Evolutionary conservation across 2,329 filamentous ascomycete genomes (phyloP), one percentile per base, ranked within the genome.

Genomic region (Stemphylium vesicarium): DNA sequence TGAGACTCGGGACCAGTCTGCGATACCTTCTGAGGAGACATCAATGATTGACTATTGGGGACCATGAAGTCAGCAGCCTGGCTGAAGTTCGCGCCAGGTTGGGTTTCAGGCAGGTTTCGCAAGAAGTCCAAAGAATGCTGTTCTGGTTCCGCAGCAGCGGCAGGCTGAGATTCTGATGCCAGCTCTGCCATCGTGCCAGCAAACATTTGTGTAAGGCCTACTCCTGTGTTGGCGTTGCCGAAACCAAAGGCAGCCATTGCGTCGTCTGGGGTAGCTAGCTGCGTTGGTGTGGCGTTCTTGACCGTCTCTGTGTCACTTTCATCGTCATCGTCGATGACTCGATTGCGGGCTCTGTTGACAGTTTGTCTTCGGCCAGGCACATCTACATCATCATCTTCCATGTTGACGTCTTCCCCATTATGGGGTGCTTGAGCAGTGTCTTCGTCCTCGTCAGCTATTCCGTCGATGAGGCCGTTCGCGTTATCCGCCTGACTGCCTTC

Each of bases 151-250:
- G 58, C 31, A 26, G 49, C 57, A 39, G 62, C 52, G 38, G 62
- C 50, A 43, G 64, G 71, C 13, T 75, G 72, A 80, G 66, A 61
- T 7, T 67, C 74, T 2, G 73, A 71, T 43, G 82, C 77, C 55
- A 81, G 79, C 33, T 85, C 86, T 42, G 90, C 92, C 86, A 97
- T 89, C 1, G 92, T 96, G 11, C 91, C 91, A 4, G 90, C 90
- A 71, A 96, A 97, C 59, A 95, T 94, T 67, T 96, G 93, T 0
- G 92, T 96, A 39, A 96, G 81, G 9, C 91, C 90, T 37, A 96
- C 73, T 5, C 80, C 75, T 36, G 74, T 70, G 40, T 70, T 55
- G n/a, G 63, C 57, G n/a, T 68, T 66, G 6, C 71, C 54, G 68
- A 80, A 72, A 63, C 78, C 68, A 56, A 78, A 78, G 6, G 73